Evolutionary conservation across 2,329 filamentous ascomycete genomes (phyloP), one percentile per base, ranked within the genome.

Genomic region (Aspergillus chevalieri): DNA sequence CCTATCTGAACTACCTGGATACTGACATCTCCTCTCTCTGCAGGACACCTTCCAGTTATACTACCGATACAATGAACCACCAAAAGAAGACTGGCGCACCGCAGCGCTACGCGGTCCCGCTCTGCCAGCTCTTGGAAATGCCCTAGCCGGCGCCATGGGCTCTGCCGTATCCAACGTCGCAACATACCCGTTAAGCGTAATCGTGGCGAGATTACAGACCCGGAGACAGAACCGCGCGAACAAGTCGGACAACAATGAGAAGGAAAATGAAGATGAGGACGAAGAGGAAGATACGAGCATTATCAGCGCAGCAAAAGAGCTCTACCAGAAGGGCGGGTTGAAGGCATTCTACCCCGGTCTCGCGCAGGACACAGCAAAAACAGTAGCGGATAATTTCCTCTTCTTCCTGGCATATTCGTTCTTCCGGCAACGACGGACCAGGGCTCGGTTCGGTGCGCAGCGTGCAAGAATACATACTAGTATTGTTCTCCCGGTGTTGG

Each of bases 381-480:
- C 81, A 21, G 76, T 84, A 19, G 77, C 82, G 26, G 89, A 93
- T 71, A 87, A 85, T 49, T 92, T 93, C 64, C 76, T 94, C 46
- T 94, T 94, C 75, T 94, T 94, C 71, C 78, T 92, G 15, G 85
- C 87, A 51, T 94, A 95, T 70, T 87, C 73, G 2, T 79, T 78
- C 48, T 58, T 83, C 17, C 65, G 74, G 15, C 65, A 72, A 47
- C 59, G 63, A 19, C 69, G 79, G 39, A 71, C 80, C 38, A 57
- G 70, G 64, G 62, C 65, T 1, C 65, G 60, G 10, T 58, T 62
- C 10, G 62, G 61, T 1, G 54, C 50, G 12, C 43, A 43, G 5
- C 53, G 62, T 9, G 50, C 56, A 9, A 55, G 59, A 43, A 62
- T 49, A 15, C 65, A 62, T 50, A 12, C 17, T 12, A 62, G 60